phyloP scores from a whole-genome alignment of 2,329 filamentous ascomycete genomes.

The Didymella exigua region DNA sequence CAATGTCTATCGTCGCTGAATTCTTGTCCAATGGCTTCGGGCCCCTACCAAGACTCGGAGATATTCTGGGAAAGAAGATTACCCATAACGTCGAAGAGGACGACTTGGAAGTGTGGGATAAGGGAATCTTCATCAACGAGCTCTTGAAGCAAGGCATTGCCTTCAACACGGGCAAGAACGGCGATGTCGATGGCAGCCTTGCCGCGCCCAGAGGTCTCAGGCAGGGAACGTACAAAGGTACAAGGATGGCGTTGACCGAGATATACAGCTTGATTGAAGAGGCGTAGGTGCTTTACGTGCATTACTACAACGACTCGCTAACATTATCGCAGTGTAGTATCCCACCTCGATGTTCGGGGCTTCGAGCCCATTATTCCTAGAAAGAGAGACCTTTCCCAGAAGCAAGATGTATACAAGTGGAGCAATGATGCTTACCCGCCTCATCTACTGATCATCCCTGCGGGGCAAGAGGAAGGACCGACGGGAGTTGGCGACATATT shows the following conservation, averaged over 20 bases:
- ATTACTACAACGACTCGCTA: background rate
- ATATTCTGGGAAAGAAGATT: slow-evolving; percentile 3
- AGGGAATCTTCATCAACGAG: slow-evolving; percentile 12
- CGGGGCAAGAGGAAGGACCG: background rate
- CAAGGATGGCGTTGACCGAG: slow-evolving; percentile 9
- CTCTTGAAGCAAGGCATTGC: slow-evolving; percentile 12
- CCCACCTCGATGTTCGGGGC: slow-evolving; percentile 9
- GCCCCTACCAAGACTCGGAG: background rate
- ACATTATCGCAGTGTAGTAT: background rate
- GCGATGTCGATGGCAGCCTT: slow-evolving; percentile 1
- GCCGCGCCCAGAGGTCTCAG: background rate
- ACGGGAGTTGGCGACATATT: slow-evolving; percentile 7
- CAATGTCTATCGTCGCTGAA: slow-evolving; percentile 6
- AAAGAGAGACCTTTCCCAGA: slow-evolving; percentile 7
- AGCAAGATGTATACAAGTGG: slow-evolving; percentile 6
- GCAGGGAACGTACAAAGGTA: slow-evolving; percentile 14
- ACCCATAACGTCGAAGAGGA: slow-evolving; percentile 12
- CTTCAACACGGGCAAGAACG: background rate
- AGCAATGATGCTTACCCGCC: slow-evolving; percentile 9
- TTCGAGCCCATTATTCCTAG: slow-evolving; percentile 15
- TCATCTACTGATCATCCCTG: slow-evolving; percentile 3
- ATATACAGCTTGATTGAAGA: slow-evolving; percentile 15
- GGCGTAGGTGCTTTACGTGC: background rate
- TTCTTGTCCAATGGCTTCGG: slow-evolving; percentile 2
- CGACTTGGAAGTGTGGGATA: slow-evolving; percentile 12